phyloP scores from a whole-genome alignment of 202 grass and related monocot genomes.

The Setaria italica region DNA sequence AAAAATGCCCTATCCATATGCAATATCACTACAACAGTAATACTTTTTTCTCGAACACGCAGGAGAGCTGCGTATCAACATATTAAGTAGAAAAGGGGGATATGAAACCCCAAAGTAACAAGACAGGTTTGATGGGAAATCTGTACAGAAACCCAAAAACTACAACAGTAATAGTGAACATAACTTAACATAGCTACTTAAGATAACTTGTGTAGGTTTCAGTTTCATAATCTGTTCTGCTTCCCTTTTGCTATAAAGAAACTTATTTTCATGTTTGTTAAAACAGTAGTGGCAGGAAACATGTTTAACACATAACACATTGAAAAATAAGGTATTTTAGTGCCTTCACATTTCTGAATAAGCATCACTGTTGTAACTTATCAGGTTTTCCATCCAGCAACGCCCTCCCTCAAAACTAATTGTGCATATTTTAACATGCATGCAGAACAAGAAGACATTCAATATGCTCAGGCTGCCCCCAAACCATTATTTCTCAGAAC shows the following conservation, averaged over 20 bases:
- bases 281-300: constrained; percentile 8
- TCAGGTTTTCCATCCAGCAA: background rate
- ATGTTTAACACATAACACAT: background rate
- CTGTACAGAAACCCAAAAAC: background rate
- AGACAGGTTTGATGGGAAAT: no score
- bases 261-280: background rate
- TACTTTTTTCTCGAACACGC: no score
- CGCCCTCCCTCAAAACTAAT: background rate
- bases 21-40: constrained; percentile 14
- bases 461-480: background rate
- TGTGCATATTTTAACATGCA: background rate
- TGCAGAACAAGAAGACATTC: background rate
- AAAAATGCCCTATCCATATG: background rate
- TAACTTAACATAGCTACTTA: background rate
- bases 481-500: background rate
- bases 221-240: constrained; percentile 24
- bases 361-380: background rate
- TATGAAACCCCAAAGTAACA: no score
- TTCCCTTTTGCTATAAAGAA: background rate
- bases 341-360: constrained; percentile 7
- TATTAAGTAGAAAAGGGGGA: no score
- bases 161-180: background rate
- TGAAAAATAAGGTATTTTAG: background rate
- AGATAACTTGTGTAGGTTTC: constrained; percentile 25
- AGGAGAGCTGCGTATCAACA: no score